phyloP scores from a whole-genome alignment of 129 eudicot species.

The Ambrosia trifida region DNA sequence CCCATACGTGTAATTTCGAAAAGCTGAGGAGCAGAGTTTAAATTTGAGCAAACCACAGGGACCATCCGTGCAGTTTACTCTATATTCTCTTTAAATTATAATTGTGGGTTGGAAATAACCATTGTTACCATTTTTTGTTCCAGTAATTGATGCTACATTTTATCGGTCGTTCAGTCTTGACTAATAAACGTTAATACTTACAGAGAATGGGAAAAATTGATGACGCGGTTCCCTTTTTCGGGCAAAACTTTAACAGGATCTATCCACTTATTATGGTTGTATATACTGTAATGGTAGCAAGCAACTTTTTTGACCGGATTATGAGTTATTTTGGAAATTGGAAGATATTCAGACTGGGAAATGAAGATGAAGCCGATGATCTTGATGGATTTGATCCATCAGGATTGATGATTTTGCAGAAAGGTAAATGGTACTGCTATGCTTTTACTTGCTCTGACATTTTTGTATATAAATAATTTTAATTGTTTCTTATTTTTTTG shows the following conservation, averaged over 20 bases:
- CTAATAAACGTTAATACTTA: conserved; percentile 21
- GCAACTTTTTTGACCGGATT: conserved; percentile 61
- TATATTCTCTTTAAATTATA: no score
- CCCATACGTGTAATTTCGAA: no score
- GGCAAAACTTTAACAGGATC: conserved; percentile 64
- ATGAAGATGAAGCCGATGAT: conserved; percentile 62
- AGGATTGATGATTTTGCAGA: conserved; percentile 62
- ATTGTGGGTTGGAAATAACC: no score
- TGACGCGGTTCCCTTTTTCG: conserved; percentile 84
- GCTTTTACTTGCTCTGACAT: not conserved
- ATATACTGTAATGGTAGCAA: conserved; percentile 65
- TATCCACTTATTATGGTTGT: conserved; percentile 84
- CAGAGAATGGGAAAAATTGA: conserved; percentile 93
- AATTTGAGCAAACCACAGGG: no score
- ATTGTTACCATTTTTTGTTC: no score
- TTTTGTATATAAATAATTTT: not conserved
- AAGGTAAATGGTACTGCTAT: conserved; percentile 36
- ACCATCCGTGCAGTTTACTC: no score
- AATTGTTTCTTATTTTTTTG: not conserved
- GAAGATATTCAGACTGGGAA: conserved; percentile 56
- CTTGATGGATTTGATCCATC: conserved; percentile 74
- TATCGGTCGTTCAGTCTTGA: not conserved
- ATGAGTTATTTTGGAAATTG: conserved; percentile 65
- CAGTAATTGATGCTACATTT: no score
- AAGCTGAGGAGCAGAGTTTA: no score